These are phyloP conservation scores for Prunus fruticosa DNA, from an alignment of 306 rosid species.

Conservation along the genomic window DNA sequence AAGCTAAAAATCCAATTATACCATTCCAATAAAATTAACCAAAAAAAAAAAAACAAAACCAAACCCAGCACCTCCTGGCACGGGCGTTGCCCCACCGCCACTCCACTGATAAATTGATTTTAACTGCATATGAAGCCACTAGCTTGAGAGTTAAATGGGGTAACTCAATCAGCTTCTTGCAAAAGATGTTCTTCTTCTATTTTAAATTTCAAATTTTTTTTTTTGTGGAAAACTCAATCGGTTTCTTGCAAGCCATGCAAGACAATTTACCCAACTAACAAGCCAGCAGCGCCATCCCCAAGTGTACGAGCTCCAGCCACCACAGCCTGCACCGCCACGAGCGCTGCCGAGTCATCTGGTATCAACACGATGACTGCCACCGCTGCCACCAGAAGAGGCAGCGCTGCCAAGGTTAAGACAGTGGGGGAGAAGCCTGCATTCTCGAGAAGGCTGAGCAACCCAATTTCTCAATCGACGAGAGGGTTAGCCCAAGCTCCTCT, in stretches of 20 bases:
- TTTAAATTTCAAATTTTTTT: too few species aligned
- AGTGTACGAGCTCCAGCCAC: slow-evolving; percentile 65
- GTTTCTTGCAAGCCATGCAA: slow-evolving; percentile 84
- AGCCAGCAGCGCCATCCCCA: slow-evolving; percentile 57
- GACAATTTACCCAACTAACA: slow-evolving; percentile 68
- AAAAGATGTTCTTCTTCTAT: too few species aligned
- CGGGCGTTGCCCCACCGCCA: too few species aligned
- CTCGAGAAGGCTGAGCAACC: slow-evolving; percentile 79
- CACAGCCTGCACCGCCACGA: slow-evolving; percentile 55
- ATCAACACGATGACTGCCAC: slow-evolving; percentile 50
- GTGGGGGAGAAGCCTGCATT: slow-evolving; percentile 54
- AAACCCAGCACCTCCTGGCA: too few species aligned
- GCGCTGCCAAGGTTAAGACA: slow-evolving; percentile 57
- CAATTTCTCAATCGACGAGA: slow-evolving; percentile 82
- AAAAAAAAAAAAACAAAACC: too few species aligned
- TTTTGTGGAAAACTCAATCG: slow-evolving; percentile 36
- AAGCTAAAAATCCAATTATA: too few species aligned
- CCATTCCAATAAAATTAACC: too few species aligned
- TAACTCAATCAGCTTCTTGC: too few species aligned
- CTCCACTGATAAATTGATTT: too few species aligned
- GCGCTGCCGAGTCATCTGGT: slow-evolving; percentile 73
- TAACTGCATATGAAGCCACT: too few species aligned
- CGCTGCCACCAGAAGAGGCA: slow-evolving; percentile 66
- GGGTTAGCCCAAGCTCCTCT: slow-evolving; percentile 72
- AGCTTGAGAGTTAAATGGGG: too few species aligned